Evolutionary conservation across 2,329 filamentous ascomycete genomes (phyloP).

Genomic region (Ophiostoma sp.): DNA sequence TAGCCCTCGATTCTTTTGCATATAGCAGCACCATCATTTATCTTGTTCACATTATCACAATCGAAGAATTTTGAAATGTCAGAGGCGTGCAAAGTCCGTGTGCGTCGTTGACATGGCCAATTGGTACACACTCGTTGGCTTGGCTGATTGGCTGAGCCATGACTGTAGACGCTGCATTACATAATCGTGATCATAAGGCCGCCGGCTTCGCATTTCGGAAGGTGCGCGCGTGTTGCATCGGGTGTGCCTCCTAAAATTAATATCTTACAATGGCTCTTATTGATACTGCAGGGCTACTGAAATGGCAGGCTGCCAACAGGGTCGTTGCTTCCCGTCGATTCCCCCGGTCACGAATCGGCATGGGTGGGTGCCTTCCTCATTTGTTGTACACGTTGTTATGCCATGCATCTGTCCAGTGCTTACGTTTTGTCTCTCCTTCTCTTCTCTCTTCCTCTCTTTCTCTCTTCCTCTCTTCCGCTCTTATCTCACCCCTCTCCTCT

Average conservation of each 20-base stretch:
- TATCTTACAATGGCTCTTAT: not conserved
- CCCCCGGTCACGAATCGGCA: not conserved
- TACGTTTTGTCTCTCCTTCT: not conserved
- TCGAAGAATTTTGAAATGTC: not conserved
- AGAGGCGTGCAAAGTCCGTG: not conserved
- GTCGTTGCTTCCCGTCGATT: not conserved
- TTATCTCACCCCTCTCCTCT: not conserved
- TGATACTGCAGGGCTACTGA: not conserved
- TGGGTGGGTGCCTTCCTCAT: not conserved
- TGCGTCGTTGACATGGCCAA: too few species aligned
- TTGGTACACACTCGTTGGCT: not conserved
- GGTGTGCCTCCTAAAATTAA: not conserved
- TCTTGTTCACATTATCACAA: conserved; percentile 1
- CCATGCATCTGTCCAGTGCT: not conserved
- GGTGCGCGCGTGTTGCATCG: not conserved
- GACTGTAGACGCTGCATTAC: not conserved
- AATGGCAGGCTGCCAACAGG: not conserved
- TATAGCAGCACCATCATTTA: not conserved
- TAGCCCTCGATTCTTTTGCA: not conserved
- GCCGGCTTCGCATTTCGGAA: conserved; percentile 5
- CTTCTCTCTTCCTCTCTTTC: not conserved
- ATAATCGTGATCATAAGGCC: not conserved
- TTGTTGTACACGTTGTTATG: not conserved
- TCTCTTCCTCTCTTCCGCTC: not conserved
- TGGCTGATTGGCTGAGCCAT: not conserved